These are phyloP conservation scores for Populus pruinosa DNA, from an alignment of 345 rosid genomes.

Conservation along the genomic window DNA sequence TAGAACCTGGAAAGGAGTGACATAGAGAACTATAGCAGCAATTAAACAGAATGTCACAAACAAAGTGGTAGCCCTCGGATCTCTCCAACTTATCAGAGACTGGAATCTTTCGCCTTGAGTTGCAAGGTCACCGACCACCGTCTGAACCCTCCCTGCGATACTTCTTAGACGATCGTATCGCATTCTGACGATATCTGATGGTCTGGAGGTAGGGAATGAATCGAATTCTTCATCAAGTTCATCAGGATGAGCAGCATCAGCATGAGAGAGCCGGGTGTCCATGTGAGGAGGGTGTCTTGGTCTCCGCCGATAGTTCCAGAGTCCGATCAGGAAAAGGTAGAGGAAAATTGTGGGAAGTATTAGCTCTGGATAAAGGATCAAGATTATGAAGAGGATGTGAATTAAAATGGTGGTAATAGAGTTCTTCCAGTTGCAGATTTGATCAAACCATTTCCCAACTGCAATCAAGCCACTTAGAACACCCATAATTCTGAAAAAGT, in stretches of 20 bases:
- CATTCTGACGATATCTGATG: slow-evolving; percentile 26
- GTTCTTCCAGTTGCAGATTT: slow-evolving; percentile 34
- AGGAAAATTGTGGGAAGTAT: slow-evolving; percentile 30
- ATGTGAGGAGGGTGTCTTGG: slow-evolving; percentile 29
- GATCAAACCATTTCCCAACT: slow-evolving; percentile 34
- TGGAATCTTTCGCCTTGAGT: slow-evolving; percentile 34
- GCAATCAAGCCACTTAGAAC: slow-evolving; percentile 23
- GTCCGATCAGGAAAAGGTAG: slow-evolving; percentile 26
- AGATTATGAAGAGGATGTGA: slow-evolving; percentile 27
- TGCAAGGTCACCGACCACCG: slow-evolving; percentile 29
- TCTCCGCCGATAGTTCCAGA: slow-evolving; percentile 31
- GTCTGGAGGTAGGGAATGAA: slow-evolving; percentile 24
- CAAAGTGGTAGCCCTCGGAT: slow-evolving; percentile 30
- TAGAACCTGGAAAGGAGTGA: slow-evolving; percentile 30
- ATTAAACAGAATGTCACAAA: slow-evolving; percentile 26
- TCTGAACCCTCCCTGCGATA: slow-evolving; percentile 31
- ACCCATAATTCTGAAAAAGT: slow-evolving; percentile 30
- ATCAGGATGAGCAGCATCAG: slow-evolving; percentile 27
- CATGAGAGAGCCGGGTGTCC: slow-evolving; percentile 28
- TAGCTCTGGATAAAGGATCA: slow-evolving; percentile 30
- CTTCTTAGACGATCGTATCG: slow-evolving; percentile 30
- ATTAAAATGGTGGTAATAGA: slow-evolving; percentile 29
- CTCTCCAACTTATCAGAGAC: slow-evolving; percentile 33
- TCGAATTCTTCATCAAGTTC: slow-evolving; percentile 31
- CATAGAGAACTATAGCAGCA: slow-evolving; percentile 27